These are phyloP conservation scores for Penicillium argentinense DNA, from an alignment of 495 filamentous ascomycete species.

Conservation along the genomic window DNA sequence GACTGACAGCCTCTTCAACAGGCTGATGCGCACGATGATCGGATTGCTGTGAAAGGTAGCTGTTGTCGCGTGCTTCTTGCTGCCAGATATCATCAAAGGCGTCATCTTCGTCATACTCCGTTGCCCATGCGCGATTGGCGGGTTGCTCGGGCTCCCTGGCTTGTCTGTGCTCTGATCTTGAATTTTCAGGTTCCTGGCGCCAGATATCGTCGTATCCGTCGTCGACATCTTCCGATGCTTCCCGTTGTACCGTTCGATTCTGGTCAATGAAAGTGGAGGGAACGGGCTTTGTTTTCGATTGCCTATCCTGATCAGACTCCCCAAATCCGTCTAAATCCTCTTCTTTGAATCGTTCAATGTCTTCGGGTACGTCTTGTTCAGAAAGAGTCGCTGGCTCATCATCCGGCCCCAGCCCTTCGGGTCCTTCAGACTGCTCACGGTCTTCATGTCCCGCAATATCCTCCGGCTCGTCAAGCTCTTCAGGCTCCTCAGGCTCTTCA, in stretches of 20 bases:
- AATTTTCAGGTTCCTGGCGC: background rate
- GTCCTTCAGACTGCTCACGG: background rate
- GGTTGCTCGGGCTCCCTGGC: background rate
- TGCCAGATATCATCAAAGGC: slow-evolving; percentile 40
- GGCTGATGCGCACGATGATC: slow-evolving; percentile 7
- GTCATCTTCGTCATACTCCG: slow-evolving; percentile 15
- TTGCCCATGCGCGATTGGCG: background rate
- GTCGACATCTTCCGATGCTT: background rate
- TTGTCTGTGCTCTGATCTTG: background rate
- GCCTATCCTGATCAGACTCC: background rate
- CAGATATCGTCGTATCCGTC: slow-evolving; percentile 1
- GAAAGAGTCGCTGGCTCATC: too few species aligned
- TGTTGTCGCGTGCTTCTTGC: slow-evolving; percentile 41
- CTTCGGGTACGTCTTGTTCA: background rate
- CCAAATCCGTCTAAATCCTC: background rate
- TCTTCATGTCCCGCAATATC: background rate
- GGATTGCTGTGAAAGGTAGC: slow-evolving; percentile 26
- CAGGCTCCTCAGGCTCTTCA: background rate
- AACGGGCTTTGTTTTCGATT: background rate
- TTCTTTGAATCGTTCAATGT: background rate
- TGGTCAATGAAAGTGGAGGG: background rate
- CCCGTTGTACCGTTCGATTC: background rate
- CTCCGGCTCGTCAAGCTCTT: background rate
- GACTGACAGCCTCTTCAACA: slow-evolving; percentile 5
- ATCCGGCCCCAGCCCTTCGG: too few species aligned